Evolutionary conservation across 306 rosid species (phyloP).

Genomic region (Lablab purpureus): DNA sequence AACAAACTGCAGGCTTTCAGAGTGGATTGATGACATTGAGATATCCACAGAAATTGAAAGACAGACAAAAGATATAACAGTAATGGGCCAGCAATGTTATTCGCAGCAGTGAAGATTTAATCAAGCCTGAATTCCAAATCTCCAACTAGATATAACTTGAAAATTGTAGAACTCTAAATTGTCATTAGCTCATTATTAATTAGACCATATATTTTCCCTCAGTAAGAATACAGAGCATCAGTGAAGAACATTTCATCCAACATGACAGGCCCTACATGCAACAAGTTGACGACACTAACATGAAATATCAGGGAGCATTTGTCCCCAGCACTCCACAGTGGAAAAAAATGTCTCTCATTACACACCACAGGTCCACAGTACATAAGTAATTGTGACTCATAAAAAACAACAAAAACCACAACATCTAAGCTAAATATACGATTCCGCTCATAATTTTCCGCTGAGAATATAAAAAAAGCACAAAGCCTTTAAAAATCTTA

Average conservation of each 20-base stretch:
- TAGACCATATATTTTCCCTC: not conserved
- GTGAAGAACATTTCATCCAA: not conserved
- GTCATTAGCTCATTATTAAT: not conserved
- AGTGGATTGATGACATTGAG: not conserved
- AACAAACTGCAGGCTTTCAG: not conserved
- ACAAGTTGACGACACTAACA: conserved; percentile 1
- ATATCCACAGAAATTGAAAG: conserved; percentile 27
- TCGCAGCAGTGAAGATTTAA: conserved; percentile 4
- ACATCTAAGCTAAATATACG: not conserved
- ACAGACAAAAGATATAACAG: not conserved
- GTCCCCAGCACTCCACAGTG: not conserved
- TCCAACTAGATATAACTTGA: conserved; percentile 16
- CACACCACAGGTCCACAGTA: not conserved
- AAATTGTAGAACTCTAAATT: not conserved
- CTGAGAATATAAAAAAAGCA: not conserved
- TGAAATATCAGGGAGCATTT: too few species aligned
- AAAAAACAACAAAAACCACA: not conserved
- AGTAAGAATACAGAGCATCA: not conserved
- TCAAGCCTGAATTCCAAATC: not conserved
- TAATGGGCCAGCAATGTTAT: not conserved
- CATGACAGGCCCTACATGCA: not conserved
- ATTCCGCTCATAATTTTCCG: not conserved
- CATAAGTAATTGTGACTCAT: not conserved
- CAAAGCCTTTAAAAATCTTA: not conserved
- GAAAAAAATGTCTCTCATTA: not conserved